Percentiles rank a stretch among this genome's conserved stretches.
Evolutionary conservation across 1,284 basidiomycete species (phyloP).

Genomic region (Moesziomyces sp.): DNA sequence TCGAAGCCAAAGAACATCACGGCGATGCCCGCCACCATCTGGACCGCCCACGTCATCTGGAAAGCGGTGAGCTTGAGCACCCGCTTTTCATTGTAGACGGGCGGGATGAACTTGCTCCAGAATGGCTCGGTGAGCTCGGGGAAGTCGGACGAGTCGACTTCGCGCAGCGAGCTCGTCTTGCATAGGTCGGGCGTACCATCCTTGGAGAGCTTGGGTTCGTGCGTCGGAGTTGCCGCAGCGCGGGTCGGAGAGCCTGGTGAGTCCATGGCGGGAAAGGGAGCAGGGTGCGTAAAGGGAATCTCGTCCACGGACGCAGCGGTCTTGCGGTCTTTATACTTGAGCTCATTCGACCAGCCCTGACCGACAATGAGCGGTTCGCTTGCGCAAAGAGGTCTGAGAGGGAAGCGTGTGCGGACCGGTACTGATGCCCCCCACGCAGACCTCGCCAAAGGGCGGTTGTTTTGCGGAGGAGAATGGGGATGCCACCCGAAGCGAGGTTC

Average conservation of each 20-base stretch:
- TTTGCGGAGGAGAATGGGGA: neutral
- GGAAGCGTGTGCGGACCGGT: too few species aligned
- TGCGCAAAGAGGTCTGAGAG: too few species aligned
- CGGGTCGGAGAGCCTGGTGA: conserved; percentile 18
- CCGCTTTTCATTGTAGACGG: conserved; percentile 28
- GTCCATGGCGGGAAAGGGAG: conserved; percentile 12
- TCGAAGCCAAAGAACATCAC: conserved; percentile 33
- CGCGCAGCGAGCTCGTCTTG: conserved; percentile 8
- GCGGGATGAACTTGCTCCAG: conserved; percentile 28
- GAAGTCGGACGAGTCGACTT: conserved; percentile 14
- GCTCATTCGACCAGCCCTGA: too few species aligned
- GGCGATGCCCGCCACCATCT: conserved; percentile 31
- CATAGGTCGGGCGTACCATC: conserved; percentile 1
- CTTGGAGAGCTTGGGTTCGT: conserved; percentile 18
- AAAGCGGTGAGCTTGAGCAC: conserved; percentile 19
- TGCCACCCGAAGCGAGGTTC: neutral
- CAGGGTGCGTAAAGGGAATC: neutral
- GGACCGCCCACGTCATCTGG: conserved; percentile 42
- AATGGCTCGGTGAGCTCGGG: conserved; percentile 22
- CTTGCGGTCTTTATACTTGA: too few species aligned
- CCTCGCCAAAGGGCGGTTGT: too few species aligned
- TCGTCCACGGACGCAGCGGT: too few species aligned
- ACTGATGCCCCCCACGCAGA: too few species aligned
- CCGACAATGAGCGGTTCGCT: too few species aligned
- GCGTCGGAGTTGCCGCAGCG: conserved; percentile 10